These are phyloP conservation scores for Yarrowia galli DNA, from an alignment of 1,139 yeast genomes.

Conservation along the genomic window DNA sequence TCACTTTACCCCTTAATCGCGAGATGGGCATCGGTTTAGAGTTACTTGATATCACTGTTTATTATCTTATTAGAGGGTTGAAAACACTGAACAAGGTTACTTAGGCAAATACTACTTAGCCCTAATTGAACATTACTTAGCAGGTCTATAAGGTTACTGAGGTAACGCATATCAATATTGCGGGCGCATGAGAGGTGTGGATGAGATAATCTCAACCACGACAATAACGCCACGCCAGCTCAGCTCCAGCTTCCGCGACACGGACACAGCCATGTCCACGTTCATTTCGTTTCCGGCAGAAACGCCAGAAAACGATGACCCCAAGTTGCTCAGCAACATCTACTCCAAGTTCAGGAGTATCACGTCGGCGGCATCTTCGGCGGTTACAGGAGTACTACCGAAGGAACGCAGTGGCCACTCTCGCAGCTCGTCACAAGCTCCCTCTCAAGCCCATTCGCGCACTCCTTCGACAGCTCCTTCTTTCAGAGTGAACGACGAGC, in stretches of 20 bases:
- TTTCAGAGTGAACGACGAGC: slow-evolving; percentile 9
- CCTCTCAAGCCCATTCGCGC: slow-evolving; percentile 13
- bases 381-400: slow-evolving; percentile 46
- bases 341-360: slow-evolving; percentile 46
- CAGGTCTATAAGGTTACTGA: neutral
- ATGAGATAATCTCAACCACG: slow-evolving; percentile 4
- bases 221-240: neutral
- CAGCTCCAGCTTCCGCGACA: neutral
- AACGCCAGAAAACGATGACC: slow-evolving; percentile 34
- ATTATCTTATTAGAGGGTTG: neutral
- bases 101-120: no score
- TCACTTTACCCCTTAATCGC: slow-evolving; percentile 1
- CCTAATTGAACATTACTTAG: no score
- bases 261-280: slow-evolving; percentile 24
- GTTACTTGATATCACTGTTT: neutral
- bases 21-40: neutral
- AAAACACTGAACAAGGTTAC: neutral
- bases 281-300: slow-evolving; percentile 33
- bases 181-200: slow-evolving; percentile 27
- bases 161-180: neutral
- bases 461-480: slow-evolving; percentile 31
- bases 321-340: slow-evolving; percentile 40
- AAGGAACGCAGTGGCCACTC: slow-evolving; percentile 34
- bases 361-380: slow-evolving; percentile 47
- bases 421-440: slow-evolving; percentile 2